Evolutionary conservation across 1,284 basidiomycete species (phyloP).

Genomic region (Trametes hirsuta): DNA sequence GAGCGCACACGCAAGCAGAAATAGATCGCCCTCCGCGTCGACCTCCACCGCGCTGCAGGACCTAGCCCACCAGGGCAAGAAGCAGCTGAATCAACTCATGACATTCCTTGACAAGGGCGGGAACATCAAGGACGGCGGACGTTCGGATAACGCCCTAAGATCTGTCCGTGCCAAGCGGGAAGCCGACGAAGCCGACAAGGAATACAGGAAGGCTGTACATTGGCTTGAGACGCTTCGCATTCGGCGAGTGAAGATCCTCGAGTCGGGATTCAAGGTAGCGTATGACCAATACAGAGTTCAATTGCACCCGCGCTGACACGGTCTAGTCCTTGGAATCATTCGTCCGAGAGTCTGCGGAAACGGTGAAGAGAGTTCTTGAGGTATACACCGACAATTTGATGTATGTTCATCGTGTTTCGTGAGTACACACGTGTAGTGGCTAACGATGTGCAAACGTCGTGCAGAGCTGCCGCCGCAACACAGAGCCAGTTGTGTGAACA

Average conservation of each 20-base stretch:
- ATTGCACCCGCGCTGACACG: not conserved
- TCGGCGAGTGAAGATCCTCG: conserved; percentile 80
- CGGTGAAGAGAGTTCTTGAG: conserved; percentile 66
- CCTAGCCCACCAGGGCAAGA: conserved; percentile 81
- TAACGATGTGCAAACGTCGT: not conserved
- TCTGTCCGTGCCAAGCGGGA: conserved; percentile 85
- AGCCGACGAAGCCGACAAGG: conserved; percentile 92
- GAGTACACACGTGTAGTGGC: not conserved
- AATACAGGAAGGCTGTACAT: conserved; percentile 90
- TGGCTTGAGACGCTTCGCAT: conserved; percentile 92
- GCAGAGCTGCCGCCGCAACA: conserved; percentile 68
- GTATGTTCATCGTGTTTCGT: conserved; percentile 44
- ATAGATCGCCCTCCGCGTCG: conserved; percentile 65
- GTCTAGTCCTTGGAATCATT: conserved; percentile 81
- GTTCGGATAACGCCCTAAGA: conserved; percentile 68
- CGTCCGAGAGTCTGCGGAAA: conserved; percentile 71
- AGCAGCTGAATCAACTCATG: conserved; percentile 75
- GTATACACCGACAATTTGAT: conserved; percentile 79
- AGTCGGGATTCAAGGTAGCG: conserved; percentile 74
- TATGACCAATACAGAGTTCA: not conserved
- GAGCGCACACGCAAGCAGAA: conserved; percentile 53
- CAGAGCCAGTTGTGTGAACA: conserved; percentile 70
- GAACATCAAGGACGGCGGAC: conserved; percentile 60
- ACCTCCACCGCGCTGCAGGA: conserved; percentile 70
- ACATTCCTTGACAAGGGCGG: conserved; percentile 76